Percentiles rank a stretch among this genome's conserved stretches.
phyloP scores from a whole-genome alignment of 352 stramenopile species.

The Discostella stelligera region DNA sequence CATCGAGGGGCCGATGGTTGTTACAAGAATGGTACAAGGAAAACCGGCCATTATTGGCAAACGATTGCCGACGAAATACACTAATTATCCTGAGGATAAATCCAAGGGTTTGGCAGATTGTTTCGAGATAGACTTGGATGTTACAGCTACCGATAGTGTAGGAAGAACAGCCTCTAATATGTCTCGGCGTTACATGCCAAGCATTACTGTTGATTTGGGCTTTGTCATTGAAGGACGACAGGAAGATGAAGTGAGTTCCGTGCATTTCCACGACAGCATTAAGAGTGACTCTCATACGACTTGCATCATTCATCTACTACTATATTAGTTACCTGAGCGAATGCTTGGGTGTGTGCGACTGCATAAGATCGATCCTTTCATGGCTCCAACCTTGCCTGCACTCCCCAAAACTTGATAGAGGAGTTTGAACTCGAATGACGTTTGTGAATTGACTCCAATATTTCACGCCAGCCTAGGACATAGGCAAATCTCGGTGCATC shows the following conservation, averaged over 20 bases:
- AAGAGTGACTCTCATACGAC: too few relatives aligned
- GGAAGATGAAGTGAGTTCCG: conserved; percentile 39
- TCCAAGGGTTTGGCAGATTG: conserved; percentile 29
- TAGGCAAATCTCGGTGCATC: too few relatives aligned
- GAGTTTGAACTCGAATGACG: too few relatives aligned
- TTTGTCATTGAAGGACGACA: conserved; percentile 76
- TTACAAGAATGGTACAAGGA: conserved; percentile 72
- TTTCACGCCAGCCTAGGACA: too few relatives aligned
- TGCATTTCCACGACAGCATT: too few relatives aligned
- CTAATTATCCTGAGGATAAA: conserved; percentile 57
- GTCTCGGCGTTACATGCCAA: conserved; percentile 68
- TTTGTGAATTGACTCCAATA: too few relatives aligned
- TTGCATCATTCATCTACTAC: too few relatives aligned
- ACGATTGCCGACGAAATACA: conserved; percentile 69
- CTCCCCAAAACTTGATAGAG: background rate
- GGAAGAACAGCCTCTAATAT: conserved; percentile 67
- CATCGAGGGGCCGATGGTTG: conserved; percentile 66
- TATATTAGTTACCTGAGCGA: conserved; percentile 63
- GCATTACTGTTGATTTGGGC: conserved; percentile 75
- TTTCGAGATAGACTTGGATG: conserved; percentile 67
- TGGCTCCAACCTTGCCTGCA: conserved; percentile 37
- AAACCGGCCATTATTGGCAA: conserved; percentile 80
- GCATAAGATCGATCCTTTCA: conserved; percentile 64
- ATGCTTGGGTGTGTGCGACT: conserved; percentile 74
- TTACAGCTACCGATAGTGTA: conserved; percentile 51